Evolutionary conservation across 1,284 basidiomycete species (phyloP).

Genomic region (Termitomyces sp.): DNA sequence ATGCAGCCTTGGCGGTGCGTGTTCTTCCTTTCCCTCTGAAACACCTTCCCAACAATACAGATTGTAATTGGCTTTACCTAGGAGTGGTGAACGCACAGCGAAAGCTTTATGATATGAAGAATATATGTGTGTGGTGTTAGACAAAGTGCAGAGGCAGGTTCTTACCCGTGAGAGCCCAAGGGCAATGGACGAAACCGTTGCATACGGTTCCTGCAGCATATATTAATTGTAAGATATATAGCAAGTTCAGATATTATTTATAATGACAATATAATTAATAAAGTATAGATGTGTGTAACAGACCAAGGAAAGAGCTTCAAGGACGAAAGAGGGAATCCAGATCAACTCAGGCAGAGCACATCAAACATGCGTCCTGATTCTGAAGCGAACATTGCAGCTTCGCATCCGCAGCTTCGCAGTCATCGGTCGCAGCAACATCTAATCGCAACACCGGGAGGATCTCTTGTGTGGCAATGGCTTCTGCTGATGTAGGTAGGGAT

Average conservation of each 20-base stretch:
- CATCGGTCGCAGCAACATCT: too few species aligned
- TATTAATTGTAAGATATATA: too few species aligned
- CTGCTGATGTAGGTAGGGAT: conserved; percentile 17
- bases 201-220: too few species aligned
- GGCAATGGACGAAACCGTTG: too few species aligned
- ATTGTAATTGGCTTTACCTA: conserved; percentile 5
- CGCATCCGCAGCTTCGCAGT: conserved; percentile 78
- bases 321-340: too few species aligned
- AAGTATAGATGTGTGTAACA: too few species aligned
- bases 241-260: too few species aligned
- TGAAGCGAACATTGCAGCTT: conserved; percentile 80
- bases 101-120: conserved; percentile 45
- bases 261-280: too few species aligned
- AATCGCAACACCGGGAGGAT: conserved; percentile 27
- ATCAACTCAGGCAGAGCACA: too few species aligned
- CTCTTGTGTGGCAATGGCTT: conserved; percentile 13
- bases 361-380: conserved; percentile 84
- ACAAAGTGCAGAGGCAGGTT: too few species aligned
- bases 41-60: background rate
- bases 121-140: conserved; percentile 50
- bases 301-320: too few species aligned
- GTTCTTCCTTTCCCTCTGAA: conserved; percentile 7
- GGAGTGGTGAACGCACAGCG: conserved; percentile 41
- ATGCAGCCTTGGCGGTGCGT: conserved; percentile 48
- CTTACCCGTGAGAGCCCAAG: too few species aligned